Conservation (phyloP, 2,329 filamentous ascomycete genomes). For the Penicillium olsonii region DNA sequence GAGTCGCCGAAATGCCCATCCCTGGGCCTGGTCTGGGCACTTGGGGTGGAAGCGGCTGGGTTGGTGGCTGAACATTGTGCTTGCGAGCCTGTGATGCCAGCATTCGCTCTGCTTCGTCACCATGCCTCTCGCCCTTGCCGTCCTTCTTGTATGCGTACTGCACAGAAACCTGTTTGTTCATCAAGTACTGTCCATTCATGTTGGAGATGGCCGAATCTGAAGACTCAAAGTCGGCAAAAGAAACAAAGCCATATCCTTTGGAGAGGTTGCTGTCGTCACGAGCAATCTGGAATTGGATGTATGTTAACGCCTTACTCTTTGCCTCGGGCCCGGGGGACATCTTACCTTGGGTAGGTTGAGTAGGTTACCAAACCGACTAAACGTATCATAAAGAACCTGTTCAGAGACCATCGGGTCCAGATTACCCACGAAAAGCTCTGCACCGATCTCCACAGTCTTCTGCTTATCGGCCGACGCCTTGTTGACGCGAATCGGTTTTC, state of each 20-base stretch:
- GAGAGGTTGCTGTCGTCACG: constrained; percentile 84
- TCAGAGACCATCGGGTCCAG: constrained; percentile 93
- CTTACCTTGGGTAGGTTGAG: constrained; percentile 80
- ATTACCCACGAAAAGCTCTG: constrained; percentile 96
- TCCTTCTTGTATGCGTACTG: constrained; percentile 99
- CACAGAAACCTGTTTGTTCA: constrained; percentile 94
- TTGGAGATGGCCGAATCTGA: constrained; percentile 88
- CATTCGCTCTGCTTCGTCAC: constrained; percentile 88
- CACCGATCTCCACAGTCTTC: constrained; percentile 88
- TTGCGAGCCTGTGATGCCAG: constrained; percentile 90
- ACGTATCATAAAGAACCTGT: constrained; percentile 93
- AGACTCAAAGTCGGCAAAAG: constrained; percentile 88
- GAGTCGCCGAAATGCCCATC: constrained; percentile 42
- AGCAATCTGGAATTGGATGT: constrained; percentile 57
- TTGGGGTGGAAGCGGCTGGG: constrained; percentile 69
- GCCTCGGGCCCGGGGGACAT: neutral
- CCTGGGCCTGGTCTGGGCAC: constrained; percentile 56
- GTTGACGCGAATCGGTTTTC: constrained; percentile 95
- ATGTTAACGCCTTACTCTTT: constrained; percentile 2
- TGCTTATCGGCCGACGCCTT: constrained; percentile 93
- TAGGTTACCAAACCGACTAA: constrained; percentile 85
- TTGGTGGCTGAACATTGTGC: constrained; percentile 84
- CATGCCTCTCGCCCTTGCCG: constrained; percentile 93
- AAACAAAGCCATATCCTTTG: constrained; percentile 96
- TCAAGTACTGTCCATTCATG: constrained; percentile 94